These are phyloP conservation scores for Acanthamoeba triangularis DNA, from an alignment of 208 protist genomes.

Conservation along the genomic window DNA sequence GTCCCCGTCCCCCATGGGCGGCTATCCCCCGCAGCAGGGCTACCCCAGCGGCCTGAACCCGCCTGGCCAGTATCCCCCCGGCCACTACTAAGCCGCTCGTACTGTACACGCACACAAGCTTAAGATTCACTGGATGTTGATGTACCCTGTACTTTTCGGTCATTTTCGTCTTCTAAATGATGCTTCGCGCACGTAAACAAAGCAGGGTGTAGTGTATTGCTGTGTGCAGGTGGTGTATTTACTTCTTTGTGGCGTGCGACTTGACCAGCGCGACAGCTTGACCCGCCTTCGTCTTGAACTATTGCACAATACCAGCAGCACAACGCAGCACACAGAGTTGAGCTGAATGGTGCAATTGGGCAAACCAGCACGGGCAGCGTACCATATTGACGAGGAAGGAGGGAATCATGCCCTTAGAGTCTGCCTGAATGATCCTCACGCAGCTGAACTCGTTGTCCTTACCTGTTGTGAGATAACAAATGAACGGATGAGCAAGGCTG, in stretches of 20 bases:
- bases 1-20: not conserved
- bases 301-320: not conserved
- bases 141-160: no score
- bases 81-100: not conserved
- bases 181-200: not conserved
- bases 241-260: slow-evolving; percentile 32
- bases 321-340: no score
- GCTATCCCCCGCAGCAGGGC: not conserved
- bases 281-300: slow-evolving; percentile 34
- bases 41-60: not conserved
- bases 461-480: not conserved
- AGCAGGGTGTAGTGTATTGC: not conserved
- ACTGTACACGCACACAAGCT: no score
- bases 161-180: no score
- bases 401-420: slow-evolving; percentile 39
- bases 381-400: slow-evolving; percentile 46
- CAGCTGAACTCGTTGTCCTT: slow-evolving; percentile 11
- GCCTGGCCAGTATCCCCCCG: not conserved
- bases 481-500: not conserved
- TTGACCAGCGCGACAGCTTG: slow-evolving; percentile 11
- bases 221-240: not conserved
- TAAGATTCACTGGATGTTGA: no score
- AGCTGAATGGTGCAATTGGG: not conserved
- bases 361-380: not conserved
- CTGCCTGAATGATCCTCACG: slow-evolving; percentile 46